A percentile compares a stretch with the other conserved stretches of the same genome.
Conservation (phyloP, 495 filamentous ascomycete species). For the Annulohypoxylon bovei region DNA sequence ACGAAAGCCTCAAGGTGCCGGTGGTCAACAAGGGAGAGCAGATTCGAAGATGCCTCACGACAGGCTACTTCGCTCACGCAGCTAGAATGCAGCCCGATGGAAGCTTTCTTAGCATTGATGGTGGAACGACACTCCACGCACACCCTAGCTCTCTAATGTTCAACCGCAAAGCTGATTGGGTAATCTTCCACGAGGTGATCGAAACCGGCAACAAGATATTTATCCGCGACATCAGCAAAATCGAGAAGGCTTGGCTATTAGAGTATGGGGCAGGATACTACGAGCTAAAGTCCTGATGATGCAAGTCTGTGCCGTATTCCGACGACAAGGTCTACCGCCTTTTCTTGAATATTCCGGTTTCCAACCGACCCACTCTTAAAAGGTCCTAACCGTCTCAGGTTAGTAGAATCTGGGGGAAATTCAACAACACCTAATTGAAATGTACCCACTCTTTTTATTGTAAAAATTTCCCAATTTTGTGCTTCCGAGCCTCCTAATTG, state of each 20-base stretch:
- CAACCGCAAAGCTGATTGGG: constrained; percentile 97
- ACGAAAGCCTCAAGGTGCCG: constrained; percentile 61
- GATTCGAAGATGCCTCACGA: constrained; percentile 86
- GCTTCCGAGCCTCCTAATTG: no score
- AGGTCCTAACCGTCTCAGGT: no score
- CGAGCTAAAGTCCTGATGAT: constrained; percentile 55
- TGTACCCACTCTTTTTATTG: no score
- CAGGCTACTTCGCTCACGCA: constrained; percentile 94
- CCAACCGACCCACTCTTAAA: no score
- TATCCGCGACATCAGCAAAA: constrained; percentile 90
- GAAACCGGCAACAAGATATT: constrained; percentile 91
- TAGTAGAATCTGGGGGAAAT: no score
- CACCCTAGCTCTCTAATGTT: constrained; percentile 97
- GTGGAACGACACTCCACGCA: constrained; percentile 77
- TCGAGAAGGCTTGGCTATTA: constrained; percentile 88
- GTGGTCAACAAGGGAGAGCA: constrained; percentile 66
- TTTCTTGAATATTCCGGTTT: no score
- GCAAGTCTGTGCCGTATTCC: constrained; percentile 1
- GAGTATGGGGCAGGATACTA: constrained; percentile 93
- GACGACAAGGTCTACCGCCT: constrained; percentile 14
- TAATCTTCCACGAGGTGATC: constrained; percentile 94
- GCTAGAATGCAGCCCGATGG: constrained; percentile 97
- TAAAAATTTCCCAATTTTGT: no score
- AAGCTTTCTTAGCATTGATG: constrained; percentile 83
- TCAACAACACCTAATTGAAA: no score